Conservation (phyloP, 352 stramenopile genomes). For the Phytophthora citricola region DNA sequence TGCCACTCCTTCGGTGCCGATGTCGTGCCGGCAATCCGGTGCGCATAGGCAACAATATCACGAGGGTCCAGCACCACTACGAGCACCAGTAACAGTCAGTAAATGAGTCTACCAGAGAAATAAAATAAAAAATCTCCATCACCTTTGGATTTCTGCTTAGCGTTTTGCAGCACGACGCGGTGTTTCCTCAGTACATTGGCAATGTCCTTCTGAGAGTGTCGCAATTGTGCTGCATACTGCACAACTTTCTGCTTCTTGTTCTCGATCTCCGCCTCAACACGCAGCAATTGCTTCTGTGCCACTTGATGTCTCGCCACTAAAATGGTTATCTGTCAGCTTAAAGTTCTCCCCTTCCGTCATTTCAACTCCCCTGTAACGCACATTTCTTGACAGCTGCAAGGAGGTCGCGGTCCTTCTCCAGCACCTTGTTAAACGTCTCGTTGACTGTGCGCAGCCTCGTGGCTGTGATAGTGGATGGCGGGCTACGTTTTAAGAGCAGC, state of each 20-base stretch:
- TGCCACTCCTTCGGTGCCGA: slow-evolving; percentile 78
- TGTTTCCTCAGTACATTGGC: slow-evolving; percentile 76
- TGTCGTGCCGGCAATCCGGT: slow-evolving; percentile 82
- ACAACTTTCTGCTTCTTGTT: slow-evolving; percentile 77
- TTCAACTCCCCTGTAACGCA: slow-evolving; percentile 30
- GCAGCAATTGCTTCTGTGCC: slow-evolving; percentile 73
- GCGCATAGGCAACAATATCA: slow-evolving; percentile 81
- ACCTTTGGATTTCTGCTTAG: slow-evolving; percentile 67
- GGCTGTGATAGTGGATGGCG: slow-evolving; percentile 77
- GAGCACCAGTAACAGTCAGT: slow-evolving; percentile 2
- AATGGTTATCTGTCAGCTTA: not conserved
- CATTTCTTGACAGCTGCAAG: slow-evolving; percentile 77
- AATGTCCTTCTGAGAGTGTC: slow-evolving; percentile 73
- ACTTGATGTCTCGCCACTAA: slow-evolving; percentile 74
- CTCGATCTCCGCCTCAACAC: slow-evolving; percentile 63
- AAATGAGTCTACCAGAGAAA: not conserved
- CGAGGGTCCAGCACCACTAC: slow-evolving; percentile 69
- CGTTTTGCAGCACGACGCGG: slow-evolving; percentile 59
- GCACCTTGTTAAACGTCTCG: slow-evolving; percentile 75
- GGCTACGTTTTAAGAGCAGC: slow-evolving; percentile 35
- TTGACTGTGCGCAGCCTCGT: slow-evolving; percentile 79
- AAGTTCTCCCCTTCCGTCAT: not conserved
- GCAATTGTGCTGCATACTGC: slow-evolving; percentile 70
- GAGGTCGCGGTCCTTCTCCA: slow-evolving; percentile 82
- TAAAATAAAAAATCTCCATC: not conserved